Evolutionary conservation across 2,329 filamentous ascomycete genomes (phyloP), one percentile per base, ranked within the genome.

Genomic region (Fusarium sp.): DNA sequence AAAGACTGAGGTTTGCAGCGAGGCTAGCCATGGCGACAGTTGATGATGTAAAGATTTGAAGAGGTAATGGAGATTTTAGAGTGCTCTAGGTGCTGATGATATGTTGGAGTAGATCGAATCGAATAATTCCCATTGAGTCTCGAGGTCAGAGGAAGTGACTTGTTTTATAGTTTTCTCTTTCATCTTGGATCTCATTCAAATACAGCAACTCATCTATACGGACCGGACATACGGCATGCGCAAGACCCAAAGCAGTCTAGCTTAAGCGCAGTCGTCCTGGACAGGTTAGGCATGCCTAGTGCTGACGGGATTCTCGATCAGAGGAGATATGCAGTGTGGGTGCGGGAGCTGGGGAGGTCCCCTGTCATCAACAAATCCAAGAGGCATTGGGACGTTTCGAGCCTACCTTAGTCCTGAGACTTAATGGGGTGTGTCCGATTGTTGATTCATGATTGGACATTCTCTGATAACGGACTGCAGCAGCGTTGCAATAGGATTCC

Each of bases 201-300:
- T 2, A 18, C 18, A 27, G 63, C 18, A 45, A 60, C 31, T n/a
- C n/a, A 31, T 31, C 20, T 22, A 31, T 42, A 40, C 4, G 14
- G 25, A 22, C 14, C 20, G n/a, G 60, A n/a, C 47, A 33, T 29
- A 22, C 33, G 33, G 20, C 45, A 47, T 22, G 11, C 18, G 1
- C n/a, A 20, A 10, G 10, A 10, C 45, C 58, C n/a, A 63, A 62
- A 62, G 27, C 45, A 66, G 64, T 10, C 9, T 66, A 66, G 64
- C 64, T 42, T 66, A 66, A 66, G 64, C 45, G 64, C 64, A 27
- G 64, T 66, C 64, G 57, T 5, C 57, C 47, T 3, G 35, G 33
- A 50, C 2, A 29, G 50, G 63, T 3, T 66, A 66, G 57, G 45
- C 9, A 61, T 5, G 16, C 25, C 52, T 59, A 50, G 54, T 52